phyloP scores from a whole-genome alignment of 176 grass and related monocot genomes.

The Avena insularis region DNA sequence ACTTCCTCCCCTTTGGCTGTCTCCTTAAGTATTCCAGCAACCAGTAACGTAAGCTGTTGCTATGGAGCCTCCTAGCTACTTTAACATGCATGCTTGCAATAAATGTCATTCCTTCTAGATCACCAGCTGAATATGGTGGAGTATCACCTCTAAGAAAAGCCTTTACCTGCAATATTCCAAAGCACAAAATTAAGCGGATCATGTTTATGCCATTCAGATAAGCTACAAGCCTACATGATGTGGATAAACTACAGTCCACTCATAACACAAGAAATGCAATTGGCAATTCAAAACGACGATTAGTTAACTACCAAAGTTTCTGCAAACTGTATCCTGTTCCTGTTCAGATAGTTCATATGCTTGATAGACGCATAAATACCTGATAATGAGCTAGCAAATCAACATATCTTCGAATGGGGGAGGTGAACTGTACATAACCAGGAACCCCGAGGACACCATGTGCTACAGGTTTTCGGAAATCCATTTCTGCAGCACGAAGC shows the following conservation, averaged over 20 bases:
- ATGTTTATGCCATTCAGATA: constrained; percentile 23
- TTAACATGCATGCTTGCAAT: constrained; percentile 85
- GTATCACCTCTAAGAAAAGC: constrained; percentile 85
- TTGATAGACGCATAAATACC: constrained; percentile 45
- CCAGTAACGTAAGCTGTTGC: constrained; percentile 84
- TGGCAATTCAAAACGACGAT: neutral
- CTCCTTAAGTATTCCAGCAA: constrained; percentile 89
- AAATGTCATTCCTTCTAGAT: constrained; percentile 81
- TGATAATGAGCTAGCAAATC: constrained; percentile 97
- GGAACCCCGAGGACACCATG: constrained; percentile 85
- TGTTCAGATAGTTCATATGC: constrained; percentile 22
- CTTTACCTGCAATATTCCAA: constrained; percentile 67
- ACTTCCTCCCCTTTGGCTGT: constrained; percentile 68
- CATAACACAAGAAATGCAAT: constrained; percentile 23
- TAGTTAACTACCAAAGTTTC: constrained; percentile 26
- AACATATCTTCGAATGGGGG: constrained; percentile 94
- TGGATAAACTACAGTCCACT: constrained; percentile 29
- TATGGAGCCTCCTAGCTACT: constrained; percentile 76
- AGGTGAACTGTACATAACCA: constrained; percentile 95
- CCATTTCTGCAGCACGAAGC: constrained; percentile 87
- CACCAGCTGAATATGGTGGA: constrained; percentile 78
- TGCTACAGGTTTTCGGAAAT: constrained; percentile 69
- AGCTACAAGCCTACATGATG: constrained; percentile 13
- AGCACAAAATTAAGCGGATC: constrained; percentile 16
- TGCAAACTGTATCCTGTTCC: neutral